Base-by-base conservation (phyloP, 352 stramenopile species). In the Pythium monospermum region DNA sequence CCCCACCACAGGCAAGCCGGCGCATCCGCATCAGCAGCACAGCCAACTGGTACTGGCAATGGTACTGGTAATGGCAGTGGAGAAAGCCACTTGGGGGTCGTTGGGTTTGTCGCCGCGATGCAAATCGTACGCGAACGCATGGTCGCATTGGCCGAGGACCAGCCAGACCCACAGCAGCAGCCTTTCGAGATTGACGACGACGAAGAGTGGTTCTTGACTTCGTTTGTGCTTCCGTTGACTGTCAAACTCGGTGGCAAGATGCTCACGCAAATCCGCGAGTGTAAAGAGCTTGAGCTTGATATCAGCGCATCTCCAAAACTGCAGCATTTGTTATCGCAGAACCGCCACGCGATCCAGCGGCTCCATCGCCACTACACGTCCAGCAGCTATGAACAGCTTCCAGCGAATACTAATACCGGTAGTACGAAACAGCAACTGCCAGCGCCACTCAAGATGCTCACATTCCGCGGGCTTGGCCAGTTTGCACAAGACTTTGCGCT, bases 151-250 rank as follows among this genome's bases (percentile, higher is more conserved):
- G 49, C 55, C n/a, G 75, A 83, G 36, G 68, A 78, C 18, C 59
- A 60, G 11, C 53, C 52, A 41, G 52, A 67, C 13, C 43, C 62
- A 45, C 47, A 61, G 32, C 55, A 61, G 1, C 46, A 59, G 19
- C 21, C 42, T 12, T 8, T 52, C 11, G 68, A 79, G 40, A 84
- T 84, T 32, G 69, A 84, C 21, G 68, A 84, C 51, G 75, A 80
- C 50, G 72, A 83, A 31, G 75, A 80, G 50, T 84, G 75, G 72
- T 81, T 86, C 36, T 67, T 83, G 53, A 60, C 71, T 18, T 71
- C 70, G 6, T 84, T 66, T 35, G 43, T 86, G n/a, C 53, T 83
- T 13, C 75, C 72, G 5, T 57, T 86, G 7, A 71, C 71, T 0
- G 61, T 81, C 11, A 64, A 66, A 18, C 59, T 83, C 22, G 75